Conservation (phyloP, 805 yeast genomes). For the Blastobotrys mokoenaii region DNA sequence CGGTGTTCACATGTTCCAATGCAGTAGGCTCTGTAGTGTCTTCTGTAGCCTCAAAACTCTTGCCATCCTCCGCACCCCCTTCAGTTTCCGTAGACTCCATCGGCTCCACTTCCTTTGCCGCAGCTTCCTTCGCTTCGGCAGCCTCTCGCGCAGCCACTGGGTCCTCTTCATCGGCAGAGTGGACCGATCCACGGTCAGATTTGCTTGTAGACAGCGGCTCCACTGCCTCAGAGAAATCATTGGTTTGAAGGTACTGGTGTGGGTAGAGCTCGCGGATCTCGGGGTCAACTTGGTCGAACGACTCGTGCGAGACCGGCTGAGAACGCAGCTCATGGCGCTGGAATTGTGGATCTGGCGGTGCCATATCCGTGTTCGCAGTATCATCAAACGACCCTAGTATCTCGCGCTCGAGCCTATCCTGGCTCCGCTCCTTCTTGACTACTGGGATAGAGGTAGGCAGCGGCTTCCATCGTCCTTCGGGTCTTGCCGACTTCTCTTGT, state of each 20-base stretch:
- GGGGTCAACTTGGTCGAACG: conserved; percentile 16
- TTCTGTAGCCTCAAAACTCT: no score
- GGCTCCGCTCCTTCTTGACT: conserved; percentile 4
- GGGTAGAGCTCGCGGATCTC: conserved; percentile 27
- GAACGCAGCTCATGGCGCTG: not conserved
- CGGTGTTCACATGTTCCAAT: no score
- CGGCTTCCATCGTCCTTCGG: conserved; percentile 14
- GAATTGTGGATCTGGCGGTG: no score
- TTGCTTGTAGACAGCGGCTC: conserved; percentile 22
- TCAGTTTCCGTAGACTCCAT: no score
- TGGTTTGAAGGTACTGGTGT: conserved; percentile 24
- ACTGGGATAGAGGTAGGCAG: conserved; percentile 2
- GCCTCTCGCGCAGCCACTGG: not conserved
- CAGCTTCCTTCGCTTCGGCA: not conserved
- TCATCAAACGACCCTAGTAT: conserved; percentile 11
- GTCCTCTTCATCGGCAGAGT: not conserved
- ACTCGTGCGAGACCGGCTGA: not conserved
- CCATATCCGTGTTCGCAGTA: not conserved
- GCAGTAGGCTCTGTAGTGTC: no score
- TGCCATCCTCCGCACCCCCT: no score
- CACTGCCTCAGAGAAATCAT: conserved; percentile 10
- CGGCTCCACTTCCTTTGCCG: not conserved
- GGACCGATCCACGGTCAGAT: not conserved
- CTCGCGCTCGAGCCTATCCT: conserved; percentile 13
- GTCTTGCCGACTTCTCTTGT: not conserved